Conservation (phyloP, 1,284 basidiomycete species). For the Paramarasmius palmivorus region DNA sequence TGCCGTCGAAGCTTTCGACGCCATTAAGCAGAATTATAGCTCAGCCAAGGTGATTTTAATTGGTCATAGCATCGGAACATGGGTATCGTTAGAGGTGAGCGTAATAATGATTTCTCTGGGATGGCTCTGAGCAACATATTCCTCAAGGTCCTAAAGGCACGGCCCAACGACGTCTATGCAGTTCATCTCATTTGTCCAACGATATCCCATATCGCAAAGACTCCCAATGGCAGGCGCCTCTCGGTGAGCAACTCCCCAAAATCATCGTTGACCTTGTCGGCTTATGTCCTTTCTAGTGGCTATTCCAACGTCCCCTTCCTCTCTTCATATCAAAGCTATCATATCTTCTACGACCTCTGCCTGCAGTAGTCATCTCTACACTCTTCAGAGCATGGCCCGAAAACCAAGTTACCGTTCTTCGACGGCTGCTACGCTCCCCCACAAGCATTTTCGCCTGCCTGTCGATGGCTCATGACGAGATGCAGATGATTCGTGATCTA, state of each 20-base stretch:
- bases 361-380: constrained; percentile 29
- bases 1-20: constrained; percentile 50
- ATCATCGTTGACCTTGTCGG: not conserved
- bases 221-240: constrained; percentile 54
- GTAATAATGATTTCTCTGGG: not conserved
- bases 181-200: constrained; percentile 62
- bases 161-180: constrained; percentile 34
- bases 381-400: constrained; percentile 46
- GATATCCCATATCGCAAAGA: constrained; percentile 51
- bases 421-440: constrained; percentile 46
- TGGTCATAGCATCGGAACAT: constrained; percentile 64
- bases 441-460: constrained; percentile 46
- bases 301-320: constrained; percentile 48
- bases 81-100: constrained; percentile 56
- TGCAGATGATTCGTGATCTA: constrained; percentile 50
- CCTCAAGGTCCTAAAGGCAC: constrained; percentile 52
- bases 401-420: constrained; percentile 47
- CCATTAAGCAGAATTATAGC: constrained; percentile 33
- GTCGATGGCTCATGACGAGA: constrained; percentile 63
- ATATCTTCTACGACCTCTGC: constrained; percentile 18
- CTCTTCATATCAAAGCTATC: constrained; percentile 40
- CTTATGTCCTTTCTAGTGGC: constrained; percentile 33
- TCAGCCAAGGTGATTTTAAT: constrained; percentile 43
- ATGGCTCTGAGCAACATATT: constrained; percentile 4
- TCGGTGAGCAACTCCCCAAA: constrained; percentile 30